Evolutionary conservation across 192 early-diverging fungal species (phyloP).

Genomic region (Entomortierella lignicola): DNA sequence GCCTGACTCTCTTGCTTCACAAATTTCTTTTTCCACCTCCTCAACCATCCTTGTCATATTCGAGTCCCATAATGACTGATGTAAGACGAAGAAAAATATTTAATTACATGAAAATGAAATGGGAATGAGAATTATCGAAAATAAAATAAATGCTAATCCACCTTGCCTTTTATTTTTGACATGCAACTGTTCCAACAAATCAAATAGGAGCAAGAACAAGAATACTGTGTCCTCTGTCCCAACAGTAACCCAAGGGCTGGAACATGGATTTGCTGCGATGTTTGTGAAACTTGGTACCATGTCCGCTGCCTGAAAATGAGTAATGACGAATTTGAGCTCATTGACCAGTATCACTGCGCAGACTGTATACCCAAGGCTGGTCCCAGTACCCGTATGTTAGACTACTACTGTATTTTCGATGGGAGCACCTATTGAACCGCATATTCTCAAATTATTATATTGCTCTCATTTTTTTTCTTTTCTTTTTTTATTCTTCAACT

Average conservation of each 20-base stretch:
- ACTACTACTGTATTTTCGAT: neutral
- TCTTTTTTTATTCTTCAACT: neutral
- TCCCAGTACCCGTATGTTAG: constrained; percentile 60
- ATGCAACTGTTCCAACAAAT: neutral
- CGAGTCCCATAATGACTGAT: neutral
- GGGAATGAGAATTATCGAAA: neutral
- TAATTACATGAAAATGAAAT: neutral
- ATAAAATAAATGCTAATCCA: neutral
- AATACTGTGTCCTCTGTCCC: constrained; percentile 33
- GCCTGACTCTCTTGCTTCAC: no score
- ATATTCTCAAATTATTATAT: no score
- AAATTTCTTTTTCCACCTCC: neutral
- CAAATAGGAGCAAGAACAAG: constrained; percentile 5
- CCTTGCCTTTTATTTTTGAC: neutral
- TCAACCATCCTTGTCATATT: neutral
- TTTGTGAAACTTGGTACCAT: constrained; percentile 76
- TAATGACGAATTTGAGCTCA: constrained; percentile 63
- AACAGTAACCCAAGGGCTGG: constrained; percentile 9
- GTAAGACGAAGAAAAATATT: neutral
- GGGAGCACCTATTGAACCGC: no score
- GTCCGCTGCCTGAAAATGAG: constrained; percentile 70
- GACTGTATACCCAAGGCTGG: constrained; percentile 65
- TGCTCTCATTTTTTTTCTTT: neutral
- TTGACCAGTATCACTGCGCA: constrained; percentile 76
- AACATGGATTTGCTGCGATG: constrained; percentile 75